These are phyloP conservation scores for Lachnellula subtilissima DNA, from an alignment of 2,329 filamentous ascomycete species.

Conservation along the genomic window DNA sequence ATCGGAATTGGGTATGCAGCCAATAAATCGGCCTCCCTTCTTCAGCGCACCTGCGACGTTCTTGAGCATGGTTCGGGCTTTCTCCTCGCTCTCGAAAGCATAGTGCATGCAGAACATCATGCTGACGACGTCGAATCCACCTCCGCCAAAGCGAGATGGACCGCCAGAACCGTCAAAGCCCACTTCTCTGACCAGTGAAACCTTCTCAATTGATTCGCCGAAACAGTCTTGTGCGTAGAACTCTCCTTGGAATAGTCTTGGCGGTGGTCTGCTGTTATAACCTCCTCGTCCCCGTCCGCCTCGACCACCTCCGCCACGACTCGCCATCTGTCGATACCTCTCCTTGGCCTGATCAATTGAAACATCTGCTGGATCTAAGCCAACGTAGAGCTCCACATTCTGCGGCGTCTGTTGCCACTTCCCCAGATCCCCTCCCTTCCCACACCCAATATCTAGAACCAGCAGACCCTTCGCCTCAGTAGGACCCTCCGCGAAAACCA, in stretches of 20 bases:
- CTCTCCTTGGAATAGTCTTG: constrained; percentile 72
- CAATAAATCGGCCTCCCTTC: constrained; percentile 91
- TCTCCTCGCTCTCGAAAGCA: constrained; percentile 87
- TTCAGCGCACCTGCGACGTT: constrained; percentile 89
- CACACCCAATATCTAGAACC: constrained; percentile 91
- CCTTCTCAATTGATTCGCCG: constrained; percentile 73
- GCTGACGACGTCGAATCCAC: constrained; percentile 91
- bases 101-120: constrained; percentile 99
- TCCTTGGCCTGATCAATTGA: constrained; percentile 88
- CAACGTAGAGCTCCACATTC: constrained; percentile 86
- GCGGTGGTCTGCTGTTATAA: constrained; percentile 42
- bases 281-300: constrained; percentile 50
- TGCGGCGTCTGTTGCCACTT: constrained; percentile 98
- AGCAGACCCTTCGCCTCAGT: constrained; percentile 53
- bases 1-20: constrained; percentile 95
- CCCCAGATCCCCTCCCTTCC: constrained; percentile 89
- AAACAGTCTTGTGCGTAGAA: constrained; percentile 94
- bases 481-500: constrained; percentile 29
- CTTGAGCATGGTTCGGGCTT: constrained; percentile 84
- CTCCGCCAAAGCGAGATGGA: constrained; percentile 64
- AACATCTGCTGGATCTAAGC: constrained; percentile 86
- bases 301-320: constrained; percentile 48
- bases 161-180: constrained; percentile 67
- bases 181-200: constrained; percentile 77
- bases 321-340: constrained; percentile 70